A percentile compares a stretch with the other conserved stretches of the same genome.
Conservation (phyloP, 2,329 filamentous ascomycete species). For the Ampelomyces quisqualis region DNA sequence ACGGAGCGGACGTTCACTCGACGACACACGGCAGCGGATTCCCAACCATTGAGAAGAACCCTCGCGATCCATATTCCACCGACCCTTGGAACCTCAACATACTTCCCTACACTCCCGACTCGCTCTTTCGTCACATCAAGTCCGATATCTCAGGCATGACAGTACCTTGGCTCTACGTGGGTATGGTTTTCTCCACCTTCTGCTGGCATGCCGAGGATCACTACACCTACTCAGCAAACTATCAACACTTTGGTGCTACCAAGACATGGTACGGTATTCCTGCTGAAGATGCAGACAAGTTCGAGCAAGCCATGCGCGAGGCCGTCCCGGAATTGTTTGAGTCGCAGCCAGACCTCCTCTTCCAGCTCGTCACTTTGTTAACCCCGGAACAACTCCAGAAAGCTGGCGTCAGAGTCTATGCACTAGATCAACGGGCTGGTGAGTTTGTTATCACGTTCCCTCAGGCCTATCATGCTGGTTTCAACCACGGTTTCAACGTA, state of each 20-base stretch:
- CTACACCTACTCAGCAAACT: conserved; percentile 96
- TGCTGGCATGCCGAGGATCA: conserved; percentile 99
- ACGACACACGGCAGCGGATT: conserved; percentile 98
- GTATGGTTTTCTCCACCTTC: conserved; percentile 99
- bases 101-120: conserved; percentile 85
- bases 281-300: conserved; percentile 88
- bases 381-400: conserved; percentile 92
- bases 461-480: conserved; percentile 94
- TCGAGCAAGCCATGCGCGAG: conserved; percentile 91
- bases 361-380: conserved; percentile 93
- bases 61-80: conserved; percentile 79
- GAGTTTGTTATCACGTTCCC: conserved; percentile 97
- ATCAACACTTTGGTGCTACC: conserved; percentile 95
- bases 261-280: conserved; percentile 99
- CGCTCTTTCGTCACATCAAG: conserved; percentile 94
- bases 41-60: conserved; percentile 88
- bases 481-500: conserved; percentile 98
- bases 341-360: conserved; percentile 91
- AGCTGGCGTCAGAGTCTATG: conserved; percentile 89
- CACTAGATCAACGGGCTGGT: conserved; percentile 91
- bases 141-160: conserved; percentile 99
- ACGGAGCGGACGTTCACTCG: conserved; percentile 96
- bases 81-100: conserved; percentile 97
- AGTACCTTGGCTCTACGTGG: conserved; percentile 97
- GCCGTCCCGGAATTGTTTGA: conserved; percentile 96